A percentile compares a stretch with the other conserved stretches of the same genome.
These are phyloP conservation scores for Ajuga reptans DNA, from an alignment of 305 asterid species.

Conservation along the genomic window DNA sequence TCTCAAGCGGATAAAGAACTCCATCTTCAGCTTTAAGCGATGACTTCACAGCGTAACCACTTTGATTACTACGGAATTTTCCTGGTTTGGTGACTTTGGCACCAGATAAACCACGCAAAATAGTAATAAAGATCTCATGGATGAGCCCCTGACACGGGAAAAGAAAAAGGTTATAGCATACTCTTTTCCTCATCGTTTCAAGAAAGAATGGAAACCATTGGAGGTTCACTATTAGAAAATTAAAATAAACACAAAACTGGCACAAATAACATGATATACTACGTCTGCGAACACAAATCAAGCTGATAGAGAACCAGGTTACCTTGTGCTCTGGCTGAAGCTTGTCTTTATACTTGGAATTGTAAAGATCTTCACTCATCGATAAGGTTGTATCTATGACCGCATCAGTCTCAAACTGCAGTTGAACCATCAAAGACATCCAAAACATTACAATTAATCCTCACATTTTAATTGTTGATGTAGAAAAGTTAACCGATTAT, in stretches of 20 bases:
- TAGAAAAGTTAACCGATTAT: neutral
- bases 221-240: slow-evolving; percentile 12
- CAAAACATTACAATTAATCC: neutral
- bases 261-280: neutral
- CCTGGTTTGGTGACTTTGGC: slow-evolving; percentile 94
- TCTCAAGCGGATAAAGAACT: slow-evolving; percentile 93
- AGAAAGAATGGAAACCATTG: neutral
- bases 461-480: neutral
- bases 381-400: slow-evolving; percentile 57
- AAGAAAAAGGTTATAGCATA: neutral
- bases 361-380: slow-evolving; percentile 72
- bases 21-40: slow-evolving; percentile 99
- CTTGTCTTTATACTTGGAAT: slow-evolving; percentile 73
- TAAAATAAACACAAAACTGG: neutral
- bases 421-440: neutral
- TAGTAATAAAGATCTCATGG: slow-evolving; percentile 64
- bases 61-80: slow-evolving; percentile 73
- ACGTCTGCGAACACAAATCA: neutral
- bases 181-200: neutral
- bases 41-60: slow-evolving; percentile 94
- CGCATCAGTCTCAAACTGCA: slow-evolving; percentile 86
- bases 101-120: slow-evolving; percentile 88
- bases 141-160: slow-evolving; percentile 59
- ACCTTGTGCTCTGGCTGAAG: slow-evolving; percentile 68
- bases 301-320: slow-evolving; percentile 14